A percentile compares a stretch with the other conserved stretches of the same genome.
phyloP scores from a whole-genome alignment of 1,139 yeast genomes.

The Scheffersomyces stambukii region DNA sequence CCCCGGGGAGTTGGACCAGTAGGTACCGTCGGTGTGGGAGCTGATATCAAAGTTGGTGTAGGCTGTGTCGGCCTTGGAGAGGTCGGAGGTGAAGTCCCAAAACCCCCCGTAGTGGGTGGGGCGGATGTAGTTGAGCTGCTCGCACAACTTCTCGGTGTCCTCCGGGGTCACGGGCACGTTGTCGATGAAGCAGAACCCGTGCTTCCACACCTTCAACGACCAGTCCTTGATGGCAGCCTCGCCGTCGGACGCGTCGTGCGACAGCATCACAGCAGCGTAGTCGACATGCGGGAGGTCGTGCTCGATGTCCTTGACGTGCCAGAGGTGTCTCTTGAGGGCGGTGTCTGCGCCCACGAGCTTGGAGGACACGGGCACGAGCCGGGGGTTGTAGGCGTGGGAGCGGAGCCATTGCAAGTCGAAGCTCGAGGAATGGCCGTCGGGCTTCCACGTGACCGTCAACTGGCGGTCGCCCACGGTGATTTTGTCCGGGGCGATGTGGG shows the following conservation, averaged over 20 bases:
- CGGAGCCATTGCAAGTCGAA: conserved; percentile 52
- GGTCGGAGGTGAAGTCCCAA: conserved; percentile 77
- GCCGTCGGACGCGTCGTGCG: conserved; percentile 23
- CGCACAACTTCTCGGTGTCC: conserved; percentile 58
- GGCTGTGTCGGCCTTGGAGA: conserved; percentile 70
- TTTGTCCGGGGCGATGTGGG: conserved; percentile 37
- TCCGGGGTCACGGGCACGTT: conserved; percentile 62
- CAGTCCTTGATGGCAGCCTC: conserved; percentile 47
- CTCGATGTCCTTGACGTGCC: conserved; percentile 49
- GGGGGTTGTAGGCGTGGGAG: conserved; percentile 58
- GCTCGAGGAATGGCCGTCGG: conserved; percentile 37
- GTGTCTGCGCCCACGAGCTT: conserved; percentile 28
- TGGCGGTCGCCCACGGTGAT: conserved; percentile 21
- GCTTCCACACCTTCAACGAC: conserved; percentile 53
- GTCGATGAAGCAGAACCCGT: conserved; percentile 64
- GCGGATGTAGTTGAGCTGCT: conserved; percentile 58
- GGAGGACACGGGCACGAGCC: conserved; percentile 26
- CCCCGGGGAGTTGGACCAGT: conserved; percentile 77
- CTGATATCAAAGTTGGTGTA: conserved; percentile 68
- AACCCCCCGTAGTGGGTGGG: conserved; percentile 80
- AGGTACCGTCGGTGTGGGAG: conserved; percentile 74
- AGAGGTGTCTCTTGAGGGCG: conserved; percentile 27
- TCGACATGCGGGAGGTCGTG: conserved; percentile 50
- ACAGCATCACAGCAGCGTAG: conserved; percentile 42
- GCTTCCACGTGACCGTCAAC: conserved; percentile 9